A percentile compares a stretch with the other conserved stretches of the same genome.
Conservation (phyloP, 192 early-diverging fungal genomes). For the Entophlyctis helioformis region DNA sequence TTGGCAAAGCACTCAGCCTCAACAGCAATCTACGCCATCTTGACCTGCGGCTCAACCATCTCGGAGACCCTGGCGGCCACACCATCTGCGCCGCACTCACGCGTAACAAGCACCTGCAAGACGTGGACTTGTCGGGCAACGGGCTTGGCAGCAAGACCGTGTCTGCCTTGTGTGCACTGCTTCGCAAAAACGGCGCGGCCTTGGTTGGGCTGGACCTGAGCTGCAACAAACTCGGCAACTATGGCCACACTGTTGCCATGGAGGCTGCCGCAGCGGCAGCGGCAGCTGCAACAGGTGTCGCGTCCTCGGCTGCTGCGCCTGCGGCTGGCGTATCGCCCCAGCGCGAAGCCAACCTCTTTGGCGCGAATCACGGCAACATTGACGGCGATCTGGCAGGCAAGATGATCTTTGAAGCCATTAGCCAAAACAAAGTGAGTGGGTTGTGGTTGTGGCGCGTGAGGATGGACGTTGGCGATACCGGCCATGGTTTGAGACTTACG, state of each 20-base stretch:
- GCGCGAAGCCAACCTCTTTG: background rate
- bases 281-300: background rate
- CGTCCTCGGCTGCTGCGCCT: slow-evolving; percentile 1
- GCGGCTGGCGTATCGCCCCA: background rate
- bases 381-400: slow-evolving; percentile 28
- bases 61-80: slow-evolving; percentile 25
- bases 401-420: slow-evolving; percentile 36
- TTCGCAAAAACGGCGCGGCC: slow-evolving; percentile 16
- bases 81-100: slow-evolving; percentile 12
- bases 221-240: slow-evolving; percentile 31
- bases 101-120: slow-evolving; percentile 11
- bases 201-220: slow-evolving; percentile 24
- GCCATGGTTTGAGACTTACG: no score
- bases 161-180: slow-evolving; percentile 9
- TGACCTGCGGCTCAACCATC: slow-evolving; percentile 20
- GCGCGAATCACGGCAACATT: background rate
- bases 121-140: slow-evolving; percentile 25
- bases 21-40: slow-evolving; percentile 20
- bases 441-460: no score
- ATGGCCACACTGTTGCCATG: slow-evolving; percentile 1
- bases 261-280: background rate
- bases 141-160: slow-evolving; percentile 17
- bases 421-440: slow-evolving; percentile 35
- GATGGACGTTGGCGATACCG: no score
- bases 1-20: slow-evolving; percentile 18